Evolutionary conservation across 2,329 filamentous ascomycete species (phyloP), one percentile per base, ranked within the genome.

Genomic region (Fusarium temperatum): DNA sequence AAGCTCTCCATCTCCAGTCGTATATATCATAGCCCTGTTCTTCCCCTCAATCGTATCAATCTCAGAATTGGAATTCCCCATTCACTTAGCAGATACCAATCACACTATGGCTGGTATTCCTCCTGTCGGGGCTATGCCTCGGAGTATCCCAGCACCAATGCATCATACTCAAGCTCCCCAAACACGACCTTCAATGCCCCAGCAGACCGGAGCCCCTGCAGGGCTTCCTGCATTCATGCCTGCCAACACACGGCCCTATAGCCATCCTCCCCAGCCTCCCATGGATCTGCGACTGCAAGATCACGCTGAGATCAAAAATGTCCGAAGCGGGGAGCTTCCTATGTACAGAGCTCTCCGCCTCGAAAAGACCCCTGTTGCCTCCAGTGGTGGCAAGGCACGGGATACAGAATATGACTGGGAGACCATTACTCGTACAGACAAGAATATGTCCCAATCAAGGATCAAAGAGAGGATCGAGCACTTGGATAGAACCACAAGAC

Each of bases 261-360:
- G 54, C 26, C 67, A 70, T 36, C 67, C 67, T 44, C 72, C 69
- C 45, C 44, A 50, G n/a, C 73, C 68, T 50, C 77, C 70, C 18
- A 42, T 32, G 39, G 71, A 76, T 28, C 71, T 77, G 42, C 74
- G 57, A 60, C 64, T 48, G 30, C 71, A 70, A 51, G 66, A 64
- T 32, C 38, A 65, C 11, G 64, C 74, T 20, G 75, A 79, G 48
- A 71, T 79, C 26, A 81, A 78, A 13, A 84, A 87, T 61, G 77
- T 86, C 55, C 81, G 82, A 36, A 68, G 78, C 14, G 82, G 84
- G 45, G 75, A 77, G 22, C 72, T 82, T 60, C 84, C 82, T 2
- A 80, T 82, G 3, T 86, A 84, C 68, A 55, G 79, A 36, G 80
- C 85, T 22, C 78, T 84, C 53, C 84, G 83, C 2, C 82, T 87